Base-by-base conservation (phyloP, 148 eudicot genomes). In the Arbutus unedo region DNA sequence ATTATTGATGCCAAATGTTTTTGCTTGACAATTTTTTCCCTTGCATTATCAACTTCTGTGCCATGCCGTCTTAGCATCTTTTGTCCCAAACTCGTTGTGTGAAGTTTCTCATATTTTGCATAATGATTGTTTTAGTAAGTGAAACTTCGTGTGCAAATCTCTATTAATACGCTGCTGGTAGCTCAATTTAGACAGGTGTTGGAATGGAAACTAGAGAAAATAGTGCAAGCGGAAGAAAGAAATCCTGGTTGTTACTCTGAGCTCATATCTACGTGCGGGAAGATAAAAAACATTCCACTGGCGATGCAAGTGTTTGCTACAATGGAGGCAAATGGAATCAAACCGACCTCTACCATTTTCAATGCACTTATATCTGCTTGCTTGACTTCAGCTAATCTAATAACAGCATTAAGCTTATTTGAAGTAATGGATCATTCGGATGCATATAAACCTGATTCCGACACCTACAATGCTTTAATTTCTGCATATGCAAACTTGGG, bases 141-240 rank as follows among this genome's bases (percentile, higher is more conserved):
- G 18, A 74, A 49, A 49, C 19, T 51, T 76, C 1, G 18, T 76
- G 19, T 11, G 11, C 21, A 25, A 4, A 51, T 8, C 19, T 8
- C 59, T 47, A 4, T 21, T 54, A 2, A 13, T 67, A 25, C 9
- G 7, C 50, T 11, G 54, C 6, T 77, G 64, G 18, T 77, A 38
- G 47, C 66, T 38, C 2, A 10, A 75, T 50, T 82, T 76, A 51
- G 79, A 66, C 87, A 91, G 92, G 91, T 86, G 53, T 75, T 91
- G 59, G 91, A 91, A 79, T 91, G 93, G 93, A 89, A 89, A 87
- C 84, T 89, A 68, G 89, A 87, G 89, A 91, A 89, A 80, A 38
- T 91, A 85, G 55, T 80, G 10, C 81, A 87, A 74, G 79, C 76
- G 16, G 79, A 84, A 21, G 82, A 54, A 41, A 78, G 76, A 56